Percentiles rank a stretch among this genome's conserved stretches.
These are phyloP conservation scores for Kwoniella newhampshirensis DNA, from an alignment of 768 basidiomycete genomes.

Conservation along the genomic window DNA sequence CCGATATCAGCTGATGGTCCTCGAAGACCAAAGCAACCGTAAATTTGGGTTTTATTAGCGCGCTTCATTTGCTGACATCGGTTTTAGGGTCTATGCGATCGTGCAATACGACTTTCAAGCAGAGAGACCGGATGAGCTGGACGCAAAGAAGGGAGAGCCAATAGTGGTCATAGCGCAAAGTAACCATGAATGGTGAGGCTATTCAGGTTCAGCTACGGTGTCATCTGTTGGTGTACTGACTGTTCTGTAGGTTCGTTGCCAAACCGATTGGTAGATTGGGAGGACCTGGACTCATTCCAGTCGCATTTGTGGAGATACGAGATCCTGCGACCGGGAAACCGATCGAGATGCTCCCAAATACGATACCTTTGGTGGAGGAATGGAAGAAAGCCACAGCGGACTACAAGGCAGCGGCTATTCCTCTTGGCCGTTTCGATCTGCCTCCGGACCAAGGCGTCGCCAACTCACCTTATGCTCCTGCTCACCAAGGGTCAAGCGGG, in stretches of 20 bases:
- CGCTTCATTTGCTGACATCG: constrained; percentile 18
- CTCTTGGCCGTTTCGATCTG: constrained; percentile 83
- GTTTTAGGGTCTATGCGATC: constrained; percentile 79
- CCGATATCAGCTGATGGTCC: constrained; percentile 13
- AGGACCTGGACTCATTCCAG: constrained; percentile 93
- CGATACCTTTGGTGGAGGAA: constrained; percentile 94
- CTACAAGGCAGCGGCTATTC: constrained; percentile 95
- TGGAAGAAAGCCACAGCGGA: constrained; percentile 94
- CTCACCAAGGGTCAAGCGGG: constrained; percentile 2
- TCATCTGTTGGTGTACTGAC: constrained; percentile 5
- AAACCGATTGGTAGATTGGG: constrained; percentile 95
- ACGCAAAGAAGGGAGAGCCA: constrained; percentile 87
- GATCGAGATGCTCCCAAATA: constrained; percentile 61
- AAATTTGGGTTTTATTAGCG: too few relatives aligned
- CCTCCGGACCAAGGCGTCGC: constrained; percentile 54
- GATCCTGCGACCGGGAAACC: constrained; percentile 83
- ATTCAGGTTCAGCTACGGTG: not conserved
- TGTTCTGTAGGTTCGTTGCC: constrained; percentile 70
- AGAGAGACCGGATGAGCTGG: constrained; percentile 94
- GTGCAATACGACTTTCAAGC: constrained; percentile 93
- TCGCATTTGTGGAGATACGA: constrained; percentile 93
- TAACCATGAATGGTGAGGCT: constrained; percentile 86
- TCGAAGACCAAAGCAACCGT: constrained; percentile 27
- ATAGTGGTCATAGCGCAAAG: constrained; percentile 98
- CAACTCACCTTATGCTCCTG: constrained; percentile 40